A percentile compares a stretch with the other conserved stretches of the same genome.
phyloP scores from a whole-genome alignment of 2,329 filamentous ascomycete genomes.

The Fusarium beomiforme region DNA sequence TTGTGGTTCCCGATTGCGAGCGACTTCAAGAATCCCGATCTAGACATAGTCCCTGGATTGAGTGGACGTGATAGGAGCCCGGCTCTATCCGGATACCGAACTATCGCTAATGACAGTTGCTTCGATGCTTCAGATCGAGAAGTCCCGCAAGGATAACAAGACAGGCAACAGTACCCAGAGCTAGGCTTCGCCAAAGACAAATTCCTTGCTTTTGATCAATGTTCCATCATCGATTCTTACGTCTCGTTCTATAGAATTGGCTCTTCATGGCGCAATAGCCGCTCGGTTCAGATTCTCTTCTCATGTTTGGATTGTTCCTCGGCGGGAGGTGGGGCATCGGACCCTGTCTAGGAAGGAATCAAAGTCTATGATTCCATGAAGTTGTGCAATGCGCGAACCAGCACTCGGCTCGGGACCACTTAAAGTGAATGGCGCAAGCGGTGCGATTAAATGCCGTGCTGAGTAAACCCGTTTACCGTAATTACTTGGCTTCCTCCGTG shows the following conservation, averaged over 20 bases:
- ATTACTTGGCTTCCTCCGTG: conserved; percentile 6
- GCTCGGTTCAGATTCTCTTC: conserved; percentile 9
- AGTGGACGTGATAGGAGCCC: conserved; percentile 43
- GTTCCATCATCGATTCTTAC: conserved; percentile 5
- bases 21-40: conserved; percentile 39
- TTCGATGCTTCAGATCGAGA: conserved; percentile 2
- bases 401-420: conserved; percentile 29
- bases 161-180: background rate
- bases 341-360: conserved; percentile 18
- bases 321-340: conserved; percentile 29
- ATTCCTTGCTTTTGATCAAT: background rate
- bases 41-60: conserved; percentile 39
- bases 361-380: conserved; percentile 38
- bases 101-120: conserved; percentile 11
- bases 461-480: conserved; percentile 18
- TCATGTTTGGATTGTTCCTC: conserved; percentile 18
- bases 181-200: background rate
- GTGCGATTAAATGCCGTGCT: conserved; percentile 38
- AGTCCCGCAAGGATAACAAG: background rate
- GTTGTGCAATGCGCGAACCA: conserved; percentile 29
- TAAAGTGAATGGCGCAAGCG: conserved; percentile 35
- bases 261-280: conserved; percentile 15
- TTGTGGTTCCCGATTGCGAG: conserved; percentile 37
- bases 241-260: background rate
- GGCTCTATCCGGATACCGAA: conserved; percentile 28